A percentile compares a stretch with the other conserved stretches of the same genome.
Conservation (phyloP, 176 grass and related monocot species). For the Phoenix dactylifera region DNA sequence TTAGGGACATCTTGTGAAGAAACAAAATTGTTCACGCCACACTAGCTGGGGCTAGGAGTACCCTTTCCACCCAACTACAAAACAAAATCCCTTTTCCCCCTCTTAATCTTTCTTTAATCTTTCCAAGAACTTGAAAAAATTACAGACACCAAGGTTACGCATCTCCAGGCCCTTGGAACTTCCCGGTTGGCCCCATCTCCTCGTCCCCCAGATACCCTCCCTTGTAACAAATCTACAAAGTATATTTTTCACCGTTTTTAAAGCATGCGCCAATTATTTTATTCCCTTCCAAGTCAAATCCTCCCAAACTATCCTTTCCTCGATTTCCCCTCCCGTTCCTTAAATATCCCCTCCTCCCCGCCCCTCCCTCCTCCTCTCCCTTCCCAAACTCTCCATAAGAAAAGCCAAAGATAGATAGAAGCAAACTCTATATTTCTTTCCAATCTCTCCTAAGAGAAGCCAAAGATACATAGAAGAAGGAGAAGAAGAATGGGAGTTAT, state of each 20-base stretch:
- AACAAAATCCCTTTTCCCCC: no score
- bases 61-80: no score
- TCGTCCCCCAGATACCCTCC: slow-evolving; percentile 36
- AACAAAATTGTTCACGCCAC: no score
- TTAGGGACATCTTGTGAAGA: no score
- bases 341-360: no score
- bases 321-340: no score
- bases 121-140: slow-evolving; percentile 12
- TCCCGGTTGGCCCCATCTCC: slow-evolving; percentile 63
- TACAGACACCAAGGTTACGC: slow-evolving; percentile 29
- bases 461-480: not conserved
- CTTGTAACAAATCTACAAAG: no score
- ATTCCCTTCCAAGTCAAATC: slow-evolving; percentile 4
- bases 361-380: not conserved
- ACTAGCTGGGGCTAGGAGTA: no score
- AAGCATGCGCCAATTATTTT: no score
- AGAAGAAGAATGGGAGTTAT: slow-evolving; percentile 2
- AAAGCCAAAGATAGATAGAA: no score
- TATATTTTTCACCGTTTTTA: no score
- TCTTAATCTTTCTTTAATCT: not conserved
- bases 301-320: not conserved
- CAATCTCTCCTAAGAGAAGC: no score
- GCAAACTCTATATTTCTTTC: not conserved
- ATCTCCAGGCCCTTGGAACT: slow-evolving; percentile 60
- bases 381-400: not conserved